A percentile compares a stretch with the other conserved stretches of the same genome.
Evolutionary conservation across 495 filamentous ascomycete genomes (phyloP).

Genomic region (Hyaloscypha bicolor): DNA sequence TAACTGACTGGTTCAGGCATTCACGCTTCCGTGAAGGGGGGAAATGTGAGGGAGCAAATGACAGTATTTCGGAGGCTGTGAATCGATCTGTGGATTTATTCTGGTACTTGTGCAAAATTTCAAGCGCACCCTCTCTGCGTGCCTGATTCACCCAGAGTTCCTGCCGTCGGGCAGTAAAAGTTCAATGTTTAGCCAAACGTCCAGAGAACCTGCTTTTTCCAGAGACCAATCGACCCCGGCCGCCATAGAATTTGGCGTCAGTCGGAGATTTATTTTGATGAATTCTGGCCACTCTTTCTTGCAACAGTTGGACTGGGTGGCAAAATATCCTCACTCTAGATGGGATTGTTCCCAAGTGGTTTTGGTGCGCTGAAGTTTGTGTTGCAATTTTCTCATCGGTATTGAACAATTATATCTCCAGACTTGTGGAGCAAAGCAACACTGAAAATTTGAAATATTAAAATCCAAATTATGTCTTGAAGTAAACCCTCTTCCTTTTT

Average conservation of each 20-base stretch:
- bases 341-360: background rate
- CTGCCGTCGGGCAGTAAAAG: slow-evolving; percentile 4
- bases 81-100: background rate
- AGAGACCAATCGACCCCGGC: background rate
- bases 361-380: too few species aligned
- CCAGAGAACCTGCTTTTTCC: slow-evolving; percentile 4
- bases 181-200: background rate
- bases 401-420: too few species aligned
- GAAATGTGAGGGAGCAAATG: background rate
- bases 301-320: background rate
- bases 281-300: background rate
- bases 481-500: background rate
- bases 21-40: too few species aligned
- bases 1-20: too few species aligned
- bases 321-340: background rate
- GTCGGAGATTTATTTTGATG: background rate
- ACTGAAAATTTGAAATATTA: background rate
- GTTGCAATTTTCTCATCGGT: too few species aligned
- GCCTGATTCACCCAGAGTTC: background rate
- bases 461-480: background rate
- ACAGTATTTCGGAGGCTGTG: background rate
- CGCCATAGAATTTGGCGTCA: background rate
- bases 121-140: background rate
- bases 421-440: too few species aligned
- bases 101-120: background rate